Base-by-base conservation (phyloP, 768 basidiomycete genomes). In the Hysterangium stoloniferum region DNA sequence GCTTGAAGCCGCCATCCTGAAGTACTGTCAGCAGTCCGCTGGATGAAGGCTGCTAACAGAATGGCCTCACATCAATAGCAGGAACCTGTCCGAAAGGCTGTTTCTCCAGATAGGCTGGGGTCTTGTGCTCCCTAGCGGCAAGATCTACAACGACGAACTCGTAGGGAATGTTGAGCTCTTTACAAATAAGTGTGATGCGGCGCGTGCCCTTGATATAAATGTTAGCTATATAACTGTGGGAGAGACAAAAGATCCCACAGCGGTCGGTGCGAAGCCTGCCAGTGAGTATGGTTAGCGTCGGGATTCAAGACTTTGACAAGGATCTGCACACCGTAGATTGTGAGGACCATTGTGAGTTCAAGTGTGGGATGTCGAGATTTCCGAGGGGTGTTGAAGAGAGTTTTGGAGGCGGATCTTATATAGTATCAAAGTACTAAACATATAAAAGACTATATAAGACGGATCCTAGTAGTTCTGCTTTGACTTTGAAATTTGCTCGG, bases 61-160 rank as follows among this genome's bases (percentile, higher is more conserved):
- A 13, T 6, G 27, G 15, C 11, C 53, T 59, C 28, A 59, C 62
- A 19, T 60, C 76, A 48, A 83, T 69, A 60, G 72, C 76, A 2
- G 82, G 80, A 24, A 82, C 68, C 56, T 79, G 76, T 17, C 79
- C 79, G 57, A 83, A 84, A 0, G 86, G 85, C 56, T 88, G 82
- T 44, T 69, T 64, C 29, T 63, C 58, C 13, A 72, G 19, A 65
- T 64, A 76, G 7, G 57, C 71, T 0, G 73, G 58, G 0, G 59
- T 3, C 61, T 79, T 82, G 34, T 81, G 76, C 56, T 72, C 69
- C 15, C 54, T 56, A 13, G 36, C 45, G 12, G 36, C 35, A n/a
- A 59, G 41, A 8, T 56, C 54, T 6, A 61, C 50, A 54, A 60
- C 58, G 43, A 64, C 62, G 44, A 66, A 58, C 42, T 55, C 44